Base-by-base conservation (phyloP, 306 rosid species). In the Vigna unguiculata region DNA sequence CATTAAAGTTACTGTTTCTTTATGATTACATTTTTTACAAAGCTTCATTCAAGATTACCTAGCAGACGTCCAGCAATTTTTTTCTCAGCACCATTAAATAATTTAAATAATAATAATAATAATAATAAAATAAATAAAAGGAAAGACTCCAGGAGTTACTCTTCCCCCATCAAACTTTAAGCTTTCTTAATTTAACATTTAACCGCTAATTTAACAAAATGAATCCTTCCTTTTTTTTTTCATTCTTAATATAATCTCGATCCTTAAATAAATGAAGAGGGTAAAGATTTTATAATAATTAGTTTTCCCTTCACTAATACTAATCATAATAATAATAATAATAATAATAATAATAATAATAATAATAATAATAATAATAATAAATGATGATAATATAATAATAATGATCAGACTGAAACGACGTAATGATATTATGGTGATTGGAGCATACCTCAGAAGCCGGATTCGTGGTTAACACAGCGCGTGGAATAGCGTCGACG, bases 391-490 rank as follows among this genome's bases (percentile, higher is more conserved):
- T 38, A 8, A 38, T 38, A 38, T 41, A 11, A 55, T 41, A 21
- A 58, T 17, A 28, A 45, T 7, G n/a, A 71, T 48, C 22, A 30
- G 53, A 75, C 22, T 57, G 9, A 49, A 76, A 72, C 15, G 19
- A 32, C n/a, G 24, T 52, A 25, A 47, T 20, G 21, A 67, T 46
- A 67, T 67, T 69, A 19, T 52, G 20, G 38, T 19, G 48, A 4
- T 64, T 6, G 72, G 24, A 22, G 58, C 77, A 68, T 78, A 93
- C 98, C 88, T 85, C 83, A 53, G 90, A 86, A 81, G 85, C 78
- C 11, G 78, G 79, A 88, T 81, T 86, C 1, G 88, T 74, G 24
- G 93, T 63, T 47, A 91, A 78, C 52, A 82, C 96, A 68, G 97
- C 96, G 51, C 83, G 91, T 21, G 96, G 91, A 78, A 75, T 30